Percentiles rank a stretch among this genome's conserved stretches.
These are phyloP conservation scores for Pogostemon cablin DNA, from an alignment of 257 asterid genomes.

Conservation along the genomic window DNA sequence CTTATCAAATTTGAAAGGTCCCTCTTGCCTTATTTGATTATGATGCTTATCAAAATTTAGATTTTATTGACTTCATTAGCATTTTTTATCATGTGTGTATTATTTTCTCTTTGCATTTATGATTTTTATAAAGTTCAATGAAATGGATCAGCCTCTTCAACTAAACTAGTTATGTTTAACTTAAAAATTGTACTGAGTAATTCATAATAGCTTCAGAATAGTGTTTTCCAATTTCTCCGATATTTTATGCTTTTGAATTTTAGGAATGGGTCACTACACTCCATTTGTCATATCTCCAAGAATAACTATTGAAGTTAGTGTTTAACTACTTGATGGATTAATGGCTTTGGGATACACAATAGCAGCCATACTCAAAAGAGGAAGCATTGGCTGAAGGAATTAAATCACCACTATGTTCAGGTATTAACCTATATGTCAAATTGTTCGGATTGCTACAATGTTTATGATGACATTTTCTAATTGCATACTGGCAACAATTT, in stretches of 20 bases:
- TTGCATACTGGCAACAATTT: constrained; percentile 68
- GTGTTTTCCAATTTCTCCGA: not conserved
- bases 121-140: not conserved
- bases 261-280: constrained; percentile 94
- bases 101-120: not conserved
- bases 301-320: constrained; percentile 97
- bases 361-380: constrained; percentile 95
- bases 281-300: constrained; percentile 99
- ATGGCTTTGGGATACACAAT: constrained; percentile 99
- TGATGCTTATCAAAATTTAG: not conserved
- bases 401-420: constrained; percentile 91
- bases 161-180: not conserved
- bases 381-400: constrained; percentile 93
- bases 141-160: not conserved
- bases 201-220: not conserved
- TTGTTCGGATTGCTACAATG: not conserved
- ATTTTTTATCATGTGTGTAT: not conserved
- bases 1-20: not conserved
- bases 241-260: constrained; percentile 35
- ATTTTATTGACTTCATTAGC: not conserved
- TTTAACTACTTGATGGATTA: constrained; percentile 94
- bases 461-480: not conserved
- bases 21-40: not conserved
- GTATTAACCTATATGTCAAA: constrained; percentile 32
- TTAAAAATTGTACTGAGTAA: not conserved